Percentiles rank a stretch among this genome's conserved stretches.
Evolutionary conservation across 306 rosid species (phyloP).

Genomic region (Cucurbita maxima): DNA sequence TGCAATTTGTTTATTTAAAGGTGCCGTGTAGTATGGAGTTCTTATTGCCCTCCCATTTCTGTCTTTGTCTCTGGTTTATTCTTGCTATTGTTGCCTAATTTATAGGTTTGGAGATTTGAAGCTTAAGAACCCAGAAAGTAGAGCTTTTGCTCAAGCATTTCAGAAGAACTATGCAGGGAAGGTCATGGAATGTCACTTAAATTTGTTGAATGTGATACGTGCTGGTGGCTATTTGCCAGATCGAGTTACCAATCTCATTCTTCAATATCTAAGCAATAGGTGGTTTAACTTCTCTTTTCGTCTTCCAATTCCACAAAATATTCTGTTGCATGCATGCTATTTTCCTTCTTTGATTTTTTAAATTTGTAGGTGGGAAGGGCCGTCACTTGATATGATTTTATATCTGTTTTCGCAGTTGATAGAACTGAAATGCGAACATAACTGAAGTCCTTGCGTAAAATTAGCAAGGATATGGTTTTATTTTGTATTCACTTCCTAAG

Average conservation of each 20-base stretch:
- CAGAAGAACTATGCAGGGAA: conserved; percentile 86
- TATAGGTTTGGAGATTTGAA: conserved; percentile 89
- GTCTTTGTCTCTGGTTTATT: neutral
- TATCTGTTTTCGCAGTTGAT: neutral
- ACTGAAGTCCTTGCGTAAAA: neutral
- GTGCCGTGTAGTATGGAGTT: neutral
- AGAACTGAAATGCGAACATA: neutral
- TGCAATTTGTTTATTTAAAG: neutral
- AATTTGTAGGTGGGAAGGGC: neutral
- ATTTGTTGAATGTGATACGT: conserved; percentile 65
- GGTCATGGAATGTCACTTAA: conserved; percentile 81
- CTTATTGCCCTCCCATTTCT: neutral
- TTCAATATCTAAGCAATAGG: conserved; percentile 94
- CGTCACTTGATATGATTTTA: neutral
- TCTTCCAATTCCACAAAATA: neutral
- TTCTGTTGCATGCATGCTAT: neutral
- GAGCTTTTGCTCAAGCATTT: conserved; percentile 86
- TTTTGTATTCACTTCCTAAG: neutral
- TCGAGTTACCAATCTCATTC: conserved; percentile 79
- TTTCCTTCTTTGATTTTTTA: neutral
- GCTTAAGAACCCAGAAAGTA: conserved; percentile 83
- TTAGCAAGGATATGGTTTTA: neutral
- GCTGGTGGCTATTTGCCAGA: conserved; percentile 89
- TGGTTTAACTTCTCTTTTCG: conserved; percentile 6
- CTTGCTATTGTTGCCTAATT: neutral